Evolutionary conservation across 2,329 filamentous ascomycete species (phyloP), one percentile per base, ranked within the genome.

Genomic region (Aspergillus ochraceus): DNA sequence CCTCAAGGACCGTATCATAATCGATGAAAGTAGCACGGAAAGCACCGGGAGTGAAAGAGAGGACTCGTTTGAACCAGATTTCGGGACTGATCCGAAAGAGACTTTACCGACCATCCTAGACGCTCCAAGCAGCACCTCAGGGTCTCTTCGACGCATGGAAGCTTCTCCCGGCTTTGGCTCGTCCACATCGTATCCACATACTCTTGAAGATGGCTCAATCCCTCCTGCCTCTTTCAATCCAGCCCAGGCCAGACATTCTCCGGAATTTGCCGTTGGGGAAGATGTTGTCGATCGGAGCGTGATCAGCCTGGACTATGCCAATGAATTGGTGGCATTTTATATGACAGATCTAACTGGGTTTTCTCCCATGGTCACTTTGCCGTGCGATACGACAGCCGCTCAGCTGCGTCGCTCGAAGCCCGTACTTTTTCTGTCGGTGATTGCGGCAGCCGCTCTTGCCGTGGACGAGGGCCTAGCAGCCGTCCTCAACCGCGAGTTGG

Each of bases 381-480:
- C 72, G 2, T 24, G 62, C 8, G 65, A 61, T 45, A 73, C 71
- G 36, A 72, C 72, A 0, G 71, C 72, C 17, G 61, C 65, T 11
- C 71, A 71, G 20, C 54, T 75, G 54, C 71, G 73, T 55, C 65
- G 65, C 20, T 66, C 68, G 42, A 88, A 85, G 69, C 90, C 90
- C 1, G 80, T 85, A 2, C 79, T 92, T 9, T 92, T 92, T 68
- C 80, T 90, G n/a, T 82, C 89, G 30, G 80, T 92, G 67, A 84
- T 92, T 75, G 84, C 88, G 0, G 86, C 85, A 9, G 84, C 88
- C 5, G 83, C 87, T 4, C 85, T 84, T 10, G 84, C 88, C 63
- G 78, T 80, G 20, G 24, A 78, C 83, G 58, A 67, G 5, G 69
- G 73, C 2, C 65, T 83, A 4, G 79, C 80, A 45, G 72, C 71